Percentiles rank a stretch among this genome's conserved stretches.
Evolutionary conservation across 176 grass and related monocot genomes (phyloP).

Genomic region (Saccharum officinarum): DNA sequence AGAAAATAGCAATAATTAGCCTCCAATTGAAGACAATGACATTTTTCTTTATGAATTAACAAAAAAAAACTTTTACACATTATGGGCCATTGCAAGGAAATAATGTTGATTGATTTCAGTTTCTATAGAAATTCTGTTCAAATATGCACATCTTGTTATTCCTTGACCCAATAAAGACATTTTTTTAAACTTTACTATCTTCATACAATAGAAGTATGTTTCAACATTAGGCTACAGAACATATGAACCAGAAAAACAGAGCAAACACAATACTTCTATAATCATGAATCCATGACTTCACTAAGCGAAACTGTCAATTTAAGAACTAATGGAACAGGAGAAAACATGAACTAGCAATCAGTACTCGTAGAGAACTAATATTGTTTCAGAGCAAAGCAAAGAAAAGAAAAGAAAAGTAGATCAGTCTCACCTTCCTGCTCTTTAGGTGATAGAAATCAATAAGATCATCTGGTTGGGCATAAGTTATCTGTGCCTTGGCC

Average conservation of each 20-base stretch:
- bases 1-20: not conserved
- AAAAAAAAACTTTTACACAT: not conserved
- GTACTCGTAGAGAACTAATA: not conserved
- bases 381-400: not conserved
- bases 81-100: not conserved
- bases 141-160: not conserved
- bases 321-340: not conserved
- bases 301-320: not conserved
- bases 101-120: not conserved
- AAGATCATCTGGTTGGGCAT: conserved; percentile 82
- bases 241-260: not conserved
- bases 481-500: conserved; percentile 60
- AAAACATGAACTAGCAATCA: not conserved
- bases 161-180: not conserved
- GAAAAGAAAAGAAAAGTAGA: not conserved
- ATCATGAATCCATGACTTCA: not conserved
- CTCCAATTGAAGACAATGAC: not conserved
- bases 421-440: conserved; percentile 54
- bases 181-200: not conserved
- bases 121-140: not conserved
- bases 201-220: not conserved
- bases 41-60: not conserved
- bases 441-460: conserved; percentile 89
- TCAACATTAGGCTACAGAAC: not conserved
- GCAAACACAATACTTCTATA: not conserved